These are phyloP conservation scores for Ogataea populi-albae DNA, from an alignment of 805 yeast species.

Conservation along the genomic window DNA sequence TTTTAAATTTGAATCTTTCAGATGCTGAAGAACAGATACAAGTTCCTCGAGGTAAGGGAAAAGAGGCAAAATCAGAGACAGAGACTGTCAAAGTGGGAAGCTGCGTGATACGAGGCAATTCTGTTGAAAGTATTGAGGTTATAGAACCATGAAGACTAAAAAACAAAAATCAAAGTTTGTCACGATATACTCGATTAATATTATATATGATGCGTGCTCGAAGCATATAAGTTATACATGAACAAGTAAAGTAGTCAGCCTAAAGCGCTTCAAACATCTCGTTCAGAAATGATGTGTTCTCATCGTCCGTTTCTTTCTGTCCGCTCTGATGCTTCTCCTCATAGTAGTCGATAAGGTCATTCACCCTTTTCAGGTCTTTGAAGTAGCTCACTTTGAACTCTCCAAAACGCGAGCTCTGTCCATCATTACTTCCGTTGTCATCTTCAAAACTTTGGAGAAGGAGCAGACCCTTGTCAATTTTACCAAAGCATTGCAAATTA, in stretches of 20 bases:
- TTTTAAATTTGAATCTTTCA: conserved; percentile 34
- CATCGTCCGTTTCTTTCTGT: conserved; percentile 1
- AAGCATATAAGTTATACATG: too few species aligned
- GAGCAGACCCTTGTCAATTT: conserved; percentile 11
- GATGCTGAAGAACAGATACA: conserved; percentile 22
- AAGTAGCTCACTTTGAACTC: conserved; percentile 23
- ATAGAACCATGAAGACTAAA: conserved; percentile 8
- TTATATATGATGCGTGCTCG: too few species aligned
- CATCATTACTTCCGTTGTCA: conserved; percentile 2
- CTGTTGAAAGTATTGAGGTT: conserved; percentile 50
- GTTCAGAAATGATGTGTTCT: conserved; percentile 7
- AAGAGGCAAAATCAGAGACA: conserved; percentile 6
- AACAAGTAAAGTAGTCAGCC: too few species aligned
- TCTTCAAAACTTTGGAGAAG: conserved; percentile 12
- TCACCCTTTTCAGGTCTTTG: conserved; percentile 15
- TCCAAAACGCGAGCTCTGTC: conserved; percentile 4
- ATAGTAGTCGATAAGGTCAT: conserved; percentile 9
- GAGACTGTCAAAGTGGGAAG: conserved; percentile 29
- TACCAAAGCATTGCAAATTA: conserved; percentile 22
- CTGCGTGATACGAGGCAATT: conserved; percentile 51
- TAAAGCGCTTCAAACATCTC: conserved; percentile 7
- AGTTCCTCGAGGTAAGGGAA: conserved; percentile 5
- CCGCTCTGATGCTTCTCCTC: conserved; percentile 7
- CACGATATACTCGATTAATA: too few species aligned
- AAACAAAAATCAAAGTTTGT: neutral